Conservation (phyloP, 441 rosid species). For the Corymbia citriodora region DNA sequence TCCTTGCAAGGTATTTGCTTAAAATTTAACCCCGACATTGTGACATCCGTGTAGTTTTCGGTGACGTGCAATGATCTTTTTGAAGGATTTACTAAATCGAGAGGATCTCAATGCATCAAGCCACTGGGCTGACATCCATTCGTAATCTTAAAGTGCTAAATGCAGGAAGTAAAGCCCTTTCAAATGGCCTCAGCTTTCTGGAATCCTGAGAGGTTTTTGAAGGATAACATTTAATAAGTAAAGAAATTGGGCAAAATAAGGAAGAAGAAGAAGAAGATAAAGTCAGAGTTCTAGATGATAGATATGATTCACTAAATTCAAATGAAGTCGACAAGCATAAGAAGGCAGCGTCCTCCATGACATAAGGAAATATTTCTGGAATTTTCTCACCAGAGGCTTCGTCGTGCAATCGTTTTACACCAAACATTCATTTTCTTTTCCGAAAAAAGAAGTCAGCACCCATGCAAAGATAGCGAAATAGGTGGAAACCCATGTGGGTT, state of each 20-base stretch:
- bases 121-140: neutral
- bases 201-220: neutral
- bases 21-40: fast-evolving
- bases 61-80: too few species aligned
- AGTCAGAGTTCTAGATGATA: neutral
- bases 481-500: neutral
- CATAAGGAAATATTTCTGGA: too few species aligned
- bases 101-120: neutral
- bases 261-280: neutral
- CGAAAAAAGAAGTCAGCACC: neutral
- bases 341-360: neutral
- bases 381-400: neutral
- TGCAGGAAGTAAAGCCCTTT: neutral
- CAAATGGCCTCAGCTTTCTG: neutral
- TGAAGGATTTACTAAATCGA: too few species aligned
- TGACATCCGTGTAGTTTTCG: fast-evolving
- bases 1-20: neutral
- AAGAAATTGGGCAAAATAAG: neutral
- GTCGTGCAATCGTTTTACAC: neutral
- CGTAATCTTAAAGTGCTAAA: neutral
- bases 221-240: neutral
- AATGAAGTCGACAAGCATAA: neutral
- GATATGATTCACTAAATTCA: neutral
- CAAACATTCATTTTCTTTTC: neutral
- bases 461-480: neutral